A percentile compares a stretch with the other conserved stretches of the same genome.
Conservation (phyloP, 116 monocot genomes). For the Phalaenopsis hybrid region DNA sequence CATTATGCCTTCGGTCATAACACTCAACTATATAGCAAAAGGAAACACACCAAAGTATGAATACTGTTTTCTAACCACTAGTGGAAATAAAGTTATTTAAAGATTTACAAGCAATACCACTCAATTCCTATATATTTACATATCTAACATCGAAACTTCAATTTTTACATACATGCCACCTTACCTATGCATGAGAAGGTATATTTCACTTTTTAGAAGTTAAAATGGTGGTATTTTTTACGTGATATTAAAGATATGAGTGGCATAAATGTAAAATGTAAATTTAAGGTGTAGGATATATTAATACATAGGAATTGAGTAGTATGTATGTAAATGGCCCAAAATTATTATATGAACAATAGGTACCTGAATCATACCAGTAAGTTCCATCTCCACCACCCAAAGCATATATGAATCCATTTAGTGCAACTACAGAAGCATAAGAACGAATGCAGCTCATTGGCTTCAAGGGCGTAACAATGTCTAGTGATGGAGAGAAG, state of each 20-base stretch:
- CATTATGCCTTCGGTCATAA: conserved; percentile 34
- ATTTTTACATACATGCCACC: too few relatives aligned
- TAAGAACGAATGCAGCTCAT: conserved; percentile 69
- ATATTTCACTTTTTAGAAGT: too few relatives aligned
- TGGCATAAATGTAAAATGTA: too few relatives aligned
- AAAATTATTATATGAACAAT: background rate
- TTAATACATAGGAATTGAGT: too few relatives aligned
- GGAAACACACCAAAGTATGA: background rate
- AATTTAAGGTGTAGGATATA: too few relatives aligned
- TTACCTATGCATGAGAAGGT: too few relatives aligned
- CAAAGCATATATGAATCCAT: conserved; percentile 55
- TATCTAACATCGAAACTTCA: too few relatives aligned
- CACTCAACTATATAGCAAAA: conserved; percentile 61
- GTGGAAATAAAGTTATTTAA: background rate
- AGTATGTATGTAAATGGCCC: too few relatives aligned
- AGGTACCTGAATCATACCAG: conserved; percentile 62
- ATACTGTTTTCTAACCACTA: background rate
- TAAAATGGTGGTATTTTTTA: too few relatives aligned
- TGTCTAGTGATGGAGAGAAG: conserved; percentile 49
- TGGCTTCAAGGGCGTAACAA: conserved; percentile 33
- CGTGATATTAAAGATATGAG: too few relatives aligned
- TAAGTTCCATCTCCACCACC: conserved; percentile 58
- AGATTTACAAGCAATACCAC: too few relatives aligned
- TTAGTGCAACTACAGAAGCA: conserved; percentile 47
- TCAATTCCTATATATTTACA: too few relatives aligned